Base-by-base conservation (phyloP, 192 early-diverging fungal genomes). In the Linnemannia exigua region DNA sequence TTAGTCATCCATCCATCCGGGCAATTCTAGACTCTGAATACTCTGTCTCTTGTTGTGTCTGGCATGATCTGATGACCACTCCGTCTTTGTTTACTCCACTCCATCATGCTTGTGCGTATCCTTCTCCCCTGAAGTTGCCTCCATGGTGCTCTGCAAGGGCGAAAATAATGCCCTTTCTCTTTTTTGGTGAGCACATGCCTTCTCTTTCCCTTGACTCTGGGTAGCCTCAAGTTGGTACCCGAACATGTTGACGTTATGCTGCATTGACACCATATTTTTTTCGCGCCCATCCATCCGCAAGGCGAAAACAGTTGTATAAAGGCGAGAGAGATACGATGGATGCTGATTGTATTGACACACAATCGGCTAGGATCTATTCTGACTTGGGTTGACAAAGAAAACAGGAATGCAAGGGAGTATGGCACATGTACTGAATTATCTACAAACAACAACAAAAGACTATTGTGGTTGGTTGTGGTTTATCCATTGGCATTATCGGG, bases 291-390 rank as follows among this genome's bases (percentile, higher is more conserved):
- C n/a, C n/a, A n/a, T n/a, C n/a, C n/a, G n/a, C n/a, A n/a, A n/a
- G n/a, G n/a, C n/a, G n/a, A n/a, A n/a, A n/a, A n/a, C 28, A 31
- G 58, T 31, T 63, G 58, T 25, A 63, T 28, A 63, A 25, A 11
- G 17, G 4, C 9, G 15, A 11, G 48, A 16, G 28, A 0, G 58
- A 16, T n/a, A 44, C 5, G 9, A 44, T 44, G 41, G 9, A 9
- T 44, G n/a, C n/a, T n/a, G n/a, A n/a, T n/a, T n/a, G n/a, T n/a
- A n/a, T n/a, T n/a, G n/a, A n/a, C n/a, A n/a, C 12, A 31, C 28
- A 63, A 63, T 63, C 58, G 28, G 58, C 14, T 31, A 63, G n/a
- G 28, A 63, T 63, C 58, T 63, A 63, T 63, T 63, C 58, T 63
- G 58, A 31, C 58, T 11, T 63, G 58, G 12, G 28, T 54, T 63